phyloP scores from a whole-genome alignment of 371 early-diverging fungal species.

The Saksenaea oblongispora region DNA sequence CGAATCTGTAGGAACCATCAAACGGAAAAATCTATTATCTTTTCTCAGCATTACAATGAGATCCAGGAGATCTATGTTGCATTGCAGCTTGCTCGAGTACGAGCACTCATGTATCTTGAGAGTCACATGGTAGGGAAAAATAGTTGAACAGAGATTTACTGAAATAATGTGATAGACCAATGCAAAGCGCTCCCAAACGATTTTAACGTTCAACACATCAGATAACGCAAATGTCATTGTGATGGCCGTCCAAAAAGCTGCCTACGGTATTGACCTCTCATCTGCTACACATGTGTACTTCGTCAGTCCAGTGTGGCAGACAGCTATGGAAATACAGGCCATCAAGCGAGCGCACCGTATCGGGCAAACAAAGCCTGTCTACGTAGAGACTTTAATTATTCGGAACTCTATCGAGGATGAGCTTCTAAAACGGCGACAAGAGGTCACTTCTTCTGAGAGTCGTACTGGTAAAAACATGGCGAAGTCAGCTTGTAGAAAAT shows the following conservation, averaged over 20 bases:
- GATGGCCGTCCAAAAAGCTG: conserved; percentile 69
- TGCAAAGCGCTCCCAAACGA: conserved; percentile 58
- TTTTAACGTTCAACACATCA: conserved; percentile 76
- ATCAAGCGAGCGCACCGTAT: conserved; percentile 91
- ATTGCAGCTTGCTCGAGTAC: conserved; percentile 52
- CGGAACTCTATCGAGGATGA: conserved; percentile 73
- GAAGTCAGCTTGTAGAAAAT: not conserved
- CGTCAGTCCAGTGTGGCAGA: conserved; percentile 70
- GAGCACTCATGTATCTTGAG: conserved; percentile 58
- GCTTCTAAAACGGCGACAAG: conserved; percentile 45
- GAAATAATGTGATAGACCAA: conserved; percentile 26
- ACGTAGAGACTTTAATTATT: conserved; percentile 76
- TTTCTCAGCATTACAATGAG: conserved; percentile 51
- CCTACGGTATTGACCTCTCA: conserved; percentile 77
- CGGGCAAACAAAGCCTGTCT: conserved; percentile 79
- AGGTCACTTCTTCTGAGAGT: conserved; percentile 18
- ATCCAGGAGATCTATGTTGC: conserved; percentile 51
- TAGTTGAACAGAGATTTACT: too few relatives aligned
- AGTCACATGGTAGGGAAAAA: conserved; percentile 45
- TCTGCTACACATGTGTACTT: conserved; percentile 75
- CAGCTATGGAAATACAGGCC: conserved; percentile 70
- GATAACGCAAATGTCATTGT: conserved; percentile 64
- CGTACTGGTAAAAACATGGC: conserved; percentile 5
- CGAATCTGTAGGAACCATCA: conserved; percentile 36
- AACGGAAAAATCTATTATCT: conserved; percentile 63